Percentiles rank a stretch among this genome's conserved stretches.
Conservation (phyloP, 441 rosid genomes). For the Geranium incanum region DNA sequence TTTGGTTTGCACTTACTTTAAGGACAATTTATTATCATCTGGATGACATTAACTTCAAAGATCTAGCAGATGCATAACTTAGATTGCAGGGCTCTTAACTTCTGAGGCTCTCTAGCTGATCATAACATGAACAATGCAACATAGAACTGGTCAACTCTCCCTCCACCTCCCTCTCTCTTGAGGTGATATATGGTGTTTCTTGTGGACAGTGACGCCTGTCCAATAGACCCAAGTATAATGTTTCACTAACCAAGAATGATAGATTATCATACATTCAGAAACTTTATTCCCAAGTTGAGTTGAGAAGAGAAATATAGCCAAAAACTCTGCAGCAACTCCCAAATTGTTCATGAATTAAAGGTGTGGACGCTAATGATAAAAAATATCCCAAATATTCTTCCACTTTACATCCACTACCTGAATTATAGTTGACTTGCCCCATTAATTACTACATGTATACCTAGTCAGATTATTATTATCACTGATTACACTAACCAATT, state of each 20-base stretch:
- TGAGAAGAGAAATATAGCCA: neutral
- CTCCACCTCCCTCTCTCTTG: neutral
- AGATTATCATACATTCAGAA: neutral
- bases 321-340: neutral
- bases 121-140: neutral
- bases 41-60: neutral
- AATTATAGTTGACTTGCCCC: neutral
- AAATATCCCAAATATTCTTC: neutral
- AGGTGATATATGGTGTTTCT: neutral
- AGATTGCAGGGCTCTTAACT: neutral
- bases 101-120: neutral
- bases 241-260: neutral
- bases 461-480: neutral
- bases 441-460: neutral
- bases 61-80: neutral
- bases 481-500: neutral
- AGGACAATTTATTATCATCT: too few relatives aligned
- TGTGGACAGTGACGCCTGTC: neutral
- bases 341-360: neutral
- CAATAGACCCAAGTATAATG: neutral
- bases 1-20: neutral
- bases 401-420: slow-evolving; percentile 3
- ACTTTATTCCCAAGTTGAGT: neutral
- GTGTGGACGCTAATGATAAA: neutral
- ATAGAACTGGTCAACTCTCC: neutral